phyloP scores from a whole-genome alignment of 495 filamentous ascomycete species.

The Tuber calosporum region DNA sequence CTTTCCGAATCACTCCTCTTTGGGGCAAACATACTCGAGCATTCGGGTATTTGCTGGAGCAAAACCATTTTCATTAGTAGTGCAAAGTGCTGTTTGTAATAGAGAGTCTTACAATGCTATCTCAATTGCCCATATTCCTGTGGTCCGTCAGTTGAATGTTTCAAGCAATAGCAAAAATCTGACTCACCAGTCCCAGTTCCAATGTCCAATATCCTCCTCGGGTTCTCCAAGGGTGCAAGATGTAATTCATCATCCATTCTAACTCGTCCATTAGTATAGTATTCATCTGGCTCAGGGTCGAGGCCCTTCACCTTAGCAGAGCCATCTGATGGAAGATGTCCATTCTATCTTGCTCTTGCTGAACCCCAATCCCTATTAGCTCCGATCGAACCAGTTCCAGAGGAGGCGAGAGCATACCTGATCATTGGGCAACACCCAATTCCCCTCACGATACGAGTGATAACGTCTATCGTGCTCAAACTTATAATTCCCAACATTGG shows the following conservation, averaged over 20 bases:
- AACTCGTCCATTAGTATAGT: not conserved
- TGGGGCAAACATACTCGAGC: constrained; percentile 27
- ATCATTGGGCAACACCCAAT: constrained; percentile 38
- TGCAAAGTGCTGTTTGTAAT: not conserved
- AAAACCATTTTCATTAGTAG: not conserved
- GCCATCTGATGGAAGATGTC: constrained; percentile 39
- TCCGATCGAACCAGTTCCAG: not conserved
- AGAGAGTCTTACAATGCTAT: constrained; percentile 33
- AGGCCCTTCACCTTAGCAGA: constrained; percentile 21
- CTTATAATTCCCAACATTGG: constrained; percentile 33
- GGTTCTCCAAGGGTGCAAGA: constrained; percentile 33
- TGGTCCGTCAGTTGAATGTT: not conserved
- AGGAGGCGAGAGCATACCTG: constrained; percentile 20
- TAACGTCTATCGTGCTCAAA: constrained; percentile 39
- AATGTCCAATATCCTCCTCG: constrained; percentile 36
- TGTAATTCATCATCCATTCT: constrained; percentile 36
- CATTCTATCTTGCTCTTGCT: constrained; percentile 40
- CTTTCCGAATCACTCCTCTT: not conserved
- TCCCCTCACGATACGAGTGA: constrained; percentile 39
- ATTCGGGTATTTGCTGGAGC: constrained; percentile 33
- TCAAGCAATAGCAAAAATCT: not conserved
- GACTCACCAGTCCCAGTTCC: constrained; percentile 36
- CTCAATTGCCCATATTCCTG: constrained; percentile 40
- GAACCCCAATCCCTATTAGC: constrained; percentile 6
- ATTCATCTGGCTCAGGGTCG: not conserved